Evolutionary conservation across 495 filamentous ascomycete species (phyloP), one percentile per base, ranked within the genome.

Genomic region (Glonium stellatum): DNA sequence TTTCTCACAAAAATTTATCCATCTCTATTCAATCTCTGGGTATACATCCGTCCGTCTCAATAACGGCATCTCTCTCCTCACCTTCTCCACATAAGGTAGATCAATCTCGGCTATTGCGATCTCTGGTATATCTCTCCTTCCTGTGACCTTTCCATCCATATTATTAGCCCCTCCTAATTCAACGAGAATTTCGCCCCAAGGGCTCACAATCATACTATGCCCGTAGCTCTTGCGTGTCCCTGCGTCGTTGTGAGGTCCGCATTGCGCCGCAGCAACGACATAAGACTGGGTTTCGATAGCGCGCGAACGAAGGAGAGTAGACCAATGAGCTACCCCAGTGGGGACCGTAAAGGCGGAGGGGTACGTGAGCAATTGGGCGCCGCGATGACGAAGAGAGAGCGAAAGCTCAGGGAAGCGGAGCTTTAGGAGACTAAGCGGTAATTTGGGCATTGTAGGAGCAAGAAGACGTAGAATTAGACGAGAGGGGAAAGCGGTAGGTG

Each of bases 251-350:
- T 98, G 92, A 18, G 66, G 67, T 18, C 88, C 88, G 27, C 84
- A 83, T 69, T 97, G 92, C 3, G 93, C 93, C 0, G 93, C 87
- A 12, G 92, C 92, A 59, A 97, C 72, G 11, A 97, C 86, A 76
- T 87, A 97, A 2, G 80, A 78, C 69, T 97, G 91, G 0, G 86
- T 92, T 73, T 97, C 93, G 55, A 97, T 90, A 9, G 92, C 93
- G 54, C 92, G 78, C 1, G 91, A 85, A 37, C 87, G 77, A 8
- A 97, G 73, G 0, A 97, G 73, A 0, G 79, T 71, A 62, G 87
- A 82, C 92, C 92, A 97, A 70, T 97, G 93, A 8, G 87, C 90
- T 49, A 76, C 76, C 0, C 93, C 92, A 0, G 93, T 97, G 1
- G 86, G 86, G 1, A 95, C 79, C 10, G 91, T 96, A 69, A 97